Conservation (phyloP, 495 filamentous ascomycete species). For the Annulohypoxylon stygium region DNA sequence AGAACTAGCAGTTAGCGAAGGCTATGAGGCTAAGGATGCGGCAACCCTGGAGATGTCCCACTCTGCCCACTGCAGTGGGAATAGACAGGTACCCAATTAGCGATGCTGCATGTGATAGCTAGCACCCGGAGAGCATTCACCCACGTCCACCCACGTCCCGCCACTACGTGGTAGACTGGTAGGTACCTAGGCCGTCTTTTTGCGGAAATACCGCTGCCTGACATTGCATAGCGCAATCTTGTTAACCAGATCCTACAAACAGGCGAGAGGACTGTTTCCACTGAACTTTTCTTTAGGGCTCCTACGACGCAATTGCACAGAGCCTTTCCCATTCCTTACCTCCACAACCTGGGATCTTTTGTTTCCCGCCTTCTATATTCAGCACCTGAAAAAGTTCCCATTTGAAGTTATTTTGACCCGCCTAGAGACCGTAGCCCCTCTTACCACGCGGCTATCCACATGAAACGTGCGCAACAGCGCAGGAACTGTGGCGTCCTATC, state of each 20-base stretch:
- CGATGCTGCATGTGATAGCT: conserved; percentile 13
- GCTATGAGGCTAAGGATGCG: conserved; percentile 7
- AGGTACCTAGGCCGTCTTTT: not conserved
- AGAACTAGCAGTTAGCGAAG: no score
- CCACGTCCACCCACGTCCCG: not conserved
- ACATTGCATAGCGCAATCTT: conserved; percentile 22
- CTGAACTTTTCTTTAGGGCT: not conserved
- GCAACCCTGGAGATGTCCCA: not conserved
- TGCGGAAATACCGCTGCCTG: conserved; percentile 9
- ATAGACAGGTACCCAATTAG: conserved; percentile 1
- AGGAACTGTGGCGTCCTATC: not conserved
- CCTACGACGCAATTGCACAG: not conserved
- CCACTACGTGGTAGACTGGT: not conserved
- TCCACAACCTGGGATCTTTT: conserved; percentile 1
- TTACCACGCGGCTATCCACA: not conserved
- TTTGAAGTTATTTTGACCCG: conserved; percentile 1
- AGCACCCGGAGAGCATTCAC: not conserved
- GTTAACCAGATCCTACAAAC: conserved; percentile 2
- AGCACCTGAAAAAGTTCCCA: not conserved
- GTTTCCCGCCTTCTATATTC: conserved; percentile 11
- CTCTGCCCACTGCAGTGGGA: not conserved
- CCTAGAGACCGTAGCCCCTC: not conserved
- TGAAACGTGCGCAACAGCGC: conserved; percentile 9
- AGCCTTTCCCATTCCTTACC: not conserved
- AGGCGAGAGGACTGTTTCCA: conserved; percentile 1